Conservation (phyloP, 2,329 filamentous ascomycete genomes). For the Emericellopsis atlantica region DNA sequence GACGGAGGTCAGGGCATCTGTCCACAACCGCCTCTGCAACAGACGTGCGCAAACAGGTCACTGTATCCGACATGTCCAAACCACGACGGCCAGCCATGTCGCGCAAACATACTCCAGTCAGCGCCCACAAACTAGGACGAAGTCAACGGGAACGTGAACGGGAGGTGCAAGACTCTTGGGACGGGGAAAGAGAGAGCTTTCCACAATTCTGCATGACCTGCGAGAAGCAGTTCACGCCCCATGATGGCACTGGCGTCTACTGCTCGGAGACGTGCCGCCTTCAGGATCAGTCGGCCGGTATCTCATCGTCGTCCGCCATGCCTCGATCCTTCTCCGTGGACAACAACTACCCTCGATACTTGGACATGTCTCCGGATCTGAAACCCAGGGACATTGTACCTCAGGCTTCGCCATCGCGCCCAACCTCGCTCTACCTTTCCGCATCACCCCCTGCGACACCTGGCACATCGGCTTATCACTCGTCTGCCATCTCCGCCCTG, state of each 20-base stretch:
- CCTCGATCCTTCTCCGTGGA: constrained; percentile 16
- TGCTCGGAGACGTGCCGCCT: constrained; percentile 51
- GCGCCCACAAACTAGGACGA: constrained; percentile 34
- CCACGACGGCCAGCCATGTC: constrained; percentile 33
- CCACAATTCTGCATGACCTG: constrained; percentile 56
- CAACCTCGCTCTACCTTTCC: constrained; percentile 38
- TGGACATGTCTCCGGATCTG: constrained; percentile 29
- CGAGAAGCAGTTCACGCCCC: constrained; percentile 52
- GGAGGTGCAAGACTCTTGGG: constrained; percentile 36
- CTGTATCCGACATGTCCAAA: constrained; percentile 30
- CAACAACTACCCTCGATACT: constrained; percentile 30
- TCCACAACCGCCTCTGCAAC: constrained; percentile 39
- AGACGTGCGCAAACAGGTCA: constrained; percentile 38
- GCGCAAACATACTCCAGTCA: constrained; percentile 26
- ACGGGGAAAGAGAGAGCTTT: constrained; percentile 50
- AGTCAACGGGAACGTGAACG: constrained; percentile 37
- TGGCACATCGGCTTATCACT: constrained; percentile 20
- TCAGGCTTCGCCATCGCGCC: constrained; percentile 48
- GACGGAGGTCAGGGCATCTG: constrained; percentile 42
- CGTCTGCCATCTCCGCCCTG: constrained; percentile 40
- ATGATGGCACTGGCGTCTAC: constrained; percentile 45
- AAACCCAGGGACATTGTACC: constrained; percentile 48
- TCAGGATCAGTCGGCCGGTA: constrained; percentile 27
- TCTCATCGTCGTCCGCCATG: constrained; percentile 7
- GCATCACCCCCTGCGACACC: constrained; percentile 38